Evolutionary conservation across 73 alveolate species (phyloP).

Genomic region (Durusdinium trenchii): DNA sequence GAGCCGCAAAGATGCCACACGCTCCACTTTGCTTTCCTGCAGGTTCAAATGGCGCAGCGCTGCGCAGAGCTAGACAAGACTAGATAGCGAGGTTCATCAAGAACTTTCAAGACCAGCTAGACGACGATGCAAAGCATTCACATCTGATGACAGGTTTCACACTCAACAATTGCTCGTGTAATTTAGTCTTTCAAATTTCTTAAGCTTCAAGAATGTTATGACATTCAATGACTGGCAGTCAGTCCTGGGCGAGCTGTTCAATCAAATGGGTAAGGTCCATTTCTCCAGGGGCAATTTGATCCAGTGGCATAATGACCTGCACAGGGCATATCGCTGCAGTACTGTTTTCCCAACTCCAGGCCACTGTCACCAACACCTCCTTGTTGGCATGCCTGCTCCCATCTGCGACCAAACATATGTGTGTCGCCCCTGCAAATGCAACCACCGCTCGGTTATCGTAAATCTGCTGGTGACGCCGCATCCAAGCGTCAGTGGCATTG

Average conservation of each 20-base stretch:
- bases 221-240: not conserved
- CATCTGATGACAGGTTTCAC: not conserved
- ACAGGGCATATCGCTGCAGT: not conserved
- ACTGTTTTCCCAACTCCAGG: not conserved
- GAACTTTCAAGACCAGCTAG: not conserved
- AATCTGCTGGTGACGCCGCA: not conserved
- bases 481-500: not conserved
- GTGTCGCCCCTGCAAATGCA: not conserved
- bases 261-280: not conserved
- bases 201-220: not conserved
- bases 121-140: not conserved
- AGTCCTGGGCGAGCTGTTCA: not conserved
- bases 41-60: not conserved
- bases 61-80: not conserved
- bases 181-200: not conserved
- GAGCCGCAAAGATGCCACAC: not conserved
- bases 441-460: not conserved
- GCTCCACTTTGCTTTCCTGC: not conserved
- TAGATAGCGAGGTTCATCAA: not conserved
- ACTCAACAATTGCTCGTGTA: not conserved
- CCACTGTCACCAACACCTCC: not conserved
- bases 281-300: not conserved
- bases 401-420: not conserved
- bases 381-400: not conserved
- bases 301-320: not conserved